Evolutionary conservation across 306 rosid species (phyloP).

Genomic region (Macrotyloma uniflorum): DNA sequence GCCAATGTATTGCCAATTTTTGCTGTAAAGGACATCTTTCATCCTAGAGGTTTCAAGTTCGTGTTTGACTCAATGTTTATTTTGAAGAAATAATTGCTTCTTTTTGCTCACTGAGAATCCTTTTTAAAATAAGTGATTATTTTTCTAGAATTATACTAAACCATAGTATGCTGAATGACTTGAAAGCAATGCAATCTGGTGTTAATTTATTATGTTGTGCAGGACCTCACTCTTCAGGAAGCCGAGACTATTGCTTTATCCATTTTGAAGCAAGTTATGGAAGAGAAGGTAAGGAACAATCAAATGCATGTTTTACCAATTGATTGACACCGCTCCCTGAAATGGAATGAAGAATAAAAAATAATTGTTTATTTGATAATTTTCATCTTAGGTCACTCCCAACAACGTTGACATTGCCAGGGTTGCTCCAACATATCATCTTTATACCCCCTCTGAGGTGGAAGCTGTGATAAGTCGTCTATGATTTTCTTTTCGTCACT

Average conservation of each 20-base stretch:
- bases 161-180: background rate
- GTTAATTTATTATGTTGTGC: conserved; percentile 34
- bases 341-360: conserved; percentile 2
- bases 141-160: background rate
- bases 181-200: conserved; percentile 26
- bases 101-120: background rate
- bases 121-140: background rate
- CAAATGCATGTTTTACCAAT: background rate
- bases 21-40: background rate
- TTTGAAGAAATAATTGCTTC: background rate
- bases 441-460: conserved; percentile 88
- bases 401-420: conserved; percentile 92
- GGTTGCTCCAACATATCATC: conserved; percentile 88
- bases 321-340: background rate
- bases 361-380: background rate
- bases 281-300: conserved; percentile 81
- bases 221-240: conserved; percentile 93
- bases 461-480: conserved; percentile 92
- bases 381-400: conserved; percentile 77
- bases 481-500: conserved; percentile 43
- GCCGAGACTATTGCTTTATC: conserved; percentile 97
- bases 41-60: background rate
- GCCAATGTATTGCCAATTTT: background rate
- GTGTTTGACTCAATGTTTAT: background rate
- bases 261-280: conserved; percentile 98